Evolutionary conservation across 2,329 filamentous ascomycete species (phyloP).

Genomic region (Akanthomyces uredinophilus): DNA sequence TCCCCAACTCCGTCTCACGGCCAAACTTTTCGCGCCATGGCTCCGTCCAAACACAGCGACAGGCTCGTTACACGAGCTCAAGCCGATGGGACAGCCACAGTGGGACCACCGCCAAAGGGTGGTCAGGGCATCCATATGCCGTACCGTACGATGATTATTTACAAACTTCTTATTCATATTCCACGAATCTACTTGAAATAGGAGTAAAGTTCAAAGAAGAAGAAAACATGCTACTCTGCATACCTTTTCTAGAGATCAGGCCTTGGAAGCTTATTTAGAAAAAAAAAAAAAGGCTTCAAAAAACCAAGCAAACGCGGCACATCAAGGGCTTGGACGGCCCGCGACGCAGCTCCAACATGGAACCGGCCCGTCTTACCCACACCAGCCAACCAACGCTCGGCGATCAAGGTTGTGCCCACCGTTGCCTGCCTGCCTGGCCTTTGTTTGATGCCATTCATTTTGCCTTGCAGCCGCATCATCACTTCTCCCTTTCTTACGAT

Average conservation of each 20-base stretch:
- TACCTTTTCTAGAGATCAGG: too few relatives aligned
- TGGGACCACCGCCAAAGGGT: background rate
- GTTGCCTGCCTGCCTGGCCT: too few relatives aligned
- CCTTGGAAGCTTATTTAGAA: too few relatives aligned
- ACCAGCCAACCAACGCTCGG: background rate
- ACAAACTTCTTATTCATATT: background rate
- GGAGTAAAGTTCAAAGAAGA: too few relatives aligned
- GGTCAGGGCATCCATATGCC: background rate
- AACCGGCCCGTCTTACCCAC: background rate
- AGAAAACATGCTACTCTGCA: too few relatives aligned
- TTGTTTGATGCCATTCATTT: background rate
- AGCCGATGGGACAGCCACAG: background rate
- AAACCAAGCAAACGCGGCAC: background rate
- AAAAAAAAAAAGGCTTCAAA: too few relatives aligned
- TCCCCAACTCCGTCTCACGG: too few relatives aligned
- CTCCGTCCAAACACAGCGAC: background rate
- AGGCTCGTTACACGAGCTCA: background rate
- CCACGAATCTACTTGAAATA: too few relatives aligned
- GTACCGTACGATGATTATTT: background rate
- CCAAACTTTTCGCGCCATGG: background rate
- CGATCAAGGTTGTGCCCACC: slow-evolving; percentile 6
- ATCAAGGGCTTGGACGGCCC: background rate
- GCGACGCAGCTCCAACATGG: background rate
- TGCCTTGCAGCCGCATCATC: background rate
- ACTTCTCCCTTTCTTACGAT: background rate